Base-by-base conservation (phyloP, 495 filamentous ascomycete genomes). In the Neurospora tetrasperma region DNA sequence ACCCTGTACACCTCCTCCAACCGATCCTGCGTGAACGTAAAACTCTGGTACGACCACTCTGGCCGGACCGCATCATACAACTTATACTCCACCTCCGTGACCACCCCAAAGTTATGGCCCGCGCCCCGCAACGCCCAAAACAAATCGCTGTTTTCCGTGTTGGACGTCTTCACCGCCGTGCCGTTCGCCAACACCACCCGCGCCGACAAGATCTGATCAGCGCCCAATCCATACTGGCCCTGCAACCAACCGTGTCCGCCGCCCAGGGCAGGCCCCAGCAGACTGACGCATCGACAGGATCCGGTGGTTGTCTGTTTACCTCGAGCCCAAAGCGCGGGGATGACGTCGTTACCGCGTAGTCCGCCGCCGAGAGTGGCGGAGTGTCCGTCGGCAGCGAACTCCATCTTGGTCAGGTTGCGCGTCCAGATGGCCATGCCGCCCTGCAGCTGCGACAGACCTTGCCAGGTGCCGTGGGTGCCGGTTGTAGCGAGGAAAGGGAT, bases 91-190 rank as follows among this genome's bases (percentile, higher is more conserved):
- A 86, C 73, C 27, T 83, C 84, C 11, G 78, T 85, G 8, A 91
- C 85, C 72, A 90, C 86, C 42, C 88, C 89, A 73, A 90, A 90
- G 75, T 90, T 90, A 73, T 89, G 86, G 0, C 89, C 88, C 8
- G 88, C 89, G 3, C 89, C 89, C 27, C 81, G 79, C 48, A 91
- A 74, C 6, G 79, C 88, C 87, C 87, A 89, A 76, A 82, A 88
- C 70, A 89, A 81, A 42, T 89, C 84, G 5, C 81, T 75, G 43
- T 81, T 78, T 9, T 79, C 46, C n/a, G 83, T 73, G 0, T 72
- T 46, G 7, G 16, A 48, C 4, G 80, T 76, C 4, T 76, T 83
- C 9, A 85, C 82, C 7, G 78, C 75, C n/a, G 75, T 75, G 3
- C 89, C 90, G 72, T 88, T 79, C 2, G 86, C 88, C 14, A 89